Evolutionary conservation across 331 rosid genomes (phyloP), one percentile per base, ranked within the genome.

Genomic region (Spiraea crenata): DNA sequence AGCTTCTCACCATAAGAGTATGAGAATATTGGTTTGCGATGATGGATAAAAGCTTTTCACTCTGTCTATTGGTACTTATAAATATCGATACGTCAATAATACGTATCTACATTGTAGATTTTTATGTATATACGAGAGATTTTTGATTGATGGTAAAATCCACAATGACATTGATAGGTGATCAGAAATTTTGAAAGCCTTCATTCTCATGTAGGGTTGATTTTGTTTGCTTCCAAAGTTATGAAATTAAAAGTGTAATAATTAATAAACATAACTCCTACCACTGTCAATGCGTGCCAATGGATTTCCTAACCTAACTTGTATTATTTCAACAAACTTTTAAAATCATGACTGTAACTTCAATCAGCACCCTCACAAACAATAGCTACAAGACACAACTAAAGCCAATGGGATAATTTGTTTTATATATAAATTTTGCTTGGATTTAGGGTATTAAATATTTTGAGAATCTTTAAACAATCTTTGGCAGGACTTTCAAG

Each of bases 401-500:
- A 35, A 48, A 66, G 39, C 9, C 72, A 13, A 11, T 1, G 45
- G 13, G 3, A 39, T 15, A 5, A 49, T 17, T 51, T 39, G 19
- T 17, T 40, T 37, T 54, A 54, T 40, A 17, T 19, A 40, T 54
- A 40, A 25, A 25, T 25, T 3, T 20, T 39, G 46, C 50, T 9
- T 40, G 25, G 6, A 54, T 19, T 54, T 54, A 55, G 10, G 40
- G 15, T 10, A 55, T 20, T 39, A 55, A 54, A 55, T 55, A 54
- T 58, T 39, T 68, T 39, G 9, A 68, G 48, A 52, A 68, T 68
- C 72, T 39, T 39, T 68, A 49, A 4, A n/a, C 20, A 39, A 68
- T 54, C 38, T 10, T 39, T 15, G 20, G 37, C 46, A 37, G 12
- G 61, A 11, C 61, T 14, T 59, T 37, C 14, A 35, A 58, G 9